These are phyloP conservation scores for Flueggea neowawraea DNA, from an alignment of 441 rosid genomes.

Conservation along the genomic window DNA sequence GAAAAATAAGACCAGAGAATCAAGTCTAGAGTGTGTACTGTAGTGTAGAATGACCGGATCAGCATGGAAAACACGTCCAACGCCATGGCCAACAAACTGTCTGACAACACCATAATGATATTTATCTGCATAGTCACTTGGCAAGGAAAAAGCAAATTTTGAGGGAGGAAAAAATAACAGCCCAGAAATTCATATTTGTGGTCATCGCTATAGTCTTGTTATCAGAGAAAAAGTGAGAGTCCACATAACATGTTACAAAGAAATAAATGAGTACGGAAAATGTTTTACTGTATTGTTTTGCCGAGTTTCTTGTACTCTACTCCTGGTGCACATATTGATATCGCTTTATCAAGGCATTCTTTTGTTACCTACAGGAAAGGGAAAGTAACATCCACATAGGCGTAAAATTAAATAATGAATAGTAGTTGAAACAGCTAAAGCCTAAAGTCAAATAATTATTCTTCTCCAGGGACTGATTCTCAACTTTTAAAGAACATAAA, in stretches of 20 bases:
- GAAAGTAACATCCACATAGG: not conserved
- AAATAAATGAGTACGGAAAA: constrained; percentile 8
- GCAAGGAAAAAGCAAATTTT: constrained; percentile 15
- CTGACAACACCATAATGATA: constrained; percentile 69
- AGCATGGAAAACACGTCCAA: constrained; percentile 83
- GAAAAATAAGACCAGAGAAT: not conserved
- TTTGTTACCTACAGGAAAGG: constrained; percentile 65
- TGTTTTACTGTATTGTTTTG: constrained; percentile 77
- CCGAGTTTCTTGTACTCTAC: constrained; percentile 84
- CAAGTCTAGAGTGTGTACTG: constrained; percentile 42
- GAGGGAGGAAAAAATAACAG: constrained; percentile 15
- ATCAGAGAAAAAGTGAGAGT: not conserved
- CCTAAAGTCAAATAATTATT: too few relatives aligned
- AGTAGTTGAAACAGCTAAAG: too few relatives aligned
- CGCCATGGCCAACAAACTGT: too few relatives aligned
- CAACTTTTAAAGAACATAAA: too few relatives aligned
- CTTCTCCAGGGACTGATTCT: too few relatives aligned
- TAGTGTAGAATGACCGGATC: constrained; percentile 83
- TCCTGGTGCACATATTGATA: constrained; percentile 82
- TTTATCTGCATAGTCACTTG: constrained; percentile 86
- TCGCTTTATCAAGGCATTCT: constrained; percentile 79
- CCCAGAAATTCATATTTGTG: not conserved
- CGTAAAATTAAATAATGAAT: too few relatives aligned
- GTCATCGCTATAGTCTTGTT: not conserved
- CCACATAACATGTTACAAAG: too few relatives aligned